Evolutionary conservation across 805 yeast species (phyloP), one percentile per base, ranked within the genome.

Genomic region (Candida boidinii): DNA sequence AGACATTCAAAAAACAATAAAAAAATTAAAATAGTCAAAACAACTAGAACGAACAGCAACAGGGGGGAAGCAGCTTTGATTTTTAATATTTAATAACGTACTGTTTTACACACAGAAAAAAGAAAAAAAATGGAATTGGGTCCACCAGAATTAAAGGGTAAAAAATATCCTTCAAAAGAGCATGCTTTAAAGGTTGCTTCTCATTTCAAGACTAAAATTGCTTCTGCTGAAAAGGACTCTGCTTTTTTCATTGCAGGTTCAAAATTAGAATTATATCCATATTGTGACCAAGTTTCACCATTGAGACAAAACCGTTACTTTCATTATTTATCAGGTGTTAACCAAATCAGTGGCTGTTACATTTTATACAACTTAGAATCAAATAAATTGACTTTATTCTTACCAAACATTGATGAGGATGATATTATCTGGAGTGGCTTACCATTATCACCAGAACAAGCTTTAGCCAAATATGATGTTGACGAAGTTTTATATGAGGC

Each of bases 361-460:
- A 69, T 85, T 1, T 58, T 81, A 16, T 90, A 71, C 49, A 63
- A 73, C 30, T 48, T 76, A 24, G 49, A 43, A 3, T 44, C 55
- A 6, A 84, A 79, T 28, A 66, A 73, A 33, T 64, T 86, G 39
- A 74, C 78, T 0, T 60, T 90, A 17, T 90, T 81, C 49, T 63
- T 92, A 32, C 96, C 97, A 1, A 72, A 81, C 33, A 66, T 90
- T 25, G 95, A 87, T 49, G 60, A 69, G 27, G 97, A 92, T 28
- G 96, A 85, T 51, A 81, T 90, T 26, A 81, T 92, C 86, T 90
- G 98, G 98, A 79, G 92, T 37, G 98, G 98, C 0, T 50, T 80
- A 56, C 98, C 98, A 5, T 41, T 85, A 33, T 61, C 73, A 25
- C 41, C 67, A 3, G 78, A 79, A 29, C 77, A 79, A 14, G 96